Evolutionary conservation across 768 basidiomycete genomes (phyloP).

Genomic region (Tylopilus sp.): DNA sequence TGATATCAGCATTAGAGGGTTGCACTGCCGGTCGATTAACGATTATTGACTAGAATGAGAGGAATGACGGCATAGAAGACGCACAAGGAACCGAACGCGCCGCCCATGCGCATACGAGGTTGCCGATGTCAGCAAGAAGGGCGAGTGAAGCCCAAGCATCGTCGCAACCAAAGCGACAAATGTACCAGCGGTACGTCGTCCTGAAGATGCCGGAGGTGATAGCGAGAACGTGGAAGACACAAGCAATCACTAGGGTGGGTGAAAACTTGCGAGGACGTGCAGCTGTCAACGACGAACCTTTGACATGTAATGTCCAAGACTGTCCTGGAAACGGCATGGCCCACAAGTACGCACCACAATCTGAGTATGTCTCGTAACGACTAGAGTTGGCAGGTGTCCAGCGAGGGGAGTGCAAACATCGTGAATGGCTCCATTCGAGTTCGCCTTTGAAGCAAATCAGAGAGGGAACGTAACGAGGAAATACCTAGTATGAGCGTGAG

Average conservation of each 20-base stretch:
- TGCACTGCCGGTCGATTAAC: background rate
- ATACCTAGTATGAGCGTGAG: background rate
- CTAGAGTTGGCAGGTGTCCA: background rate
- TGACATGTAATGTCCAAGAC: slow-evolving; percentile 10
- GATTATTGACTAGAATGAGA: background rate
- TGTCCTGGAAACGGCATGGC: slow-evolving; percentile 18
- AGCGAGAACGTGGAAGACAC: slow-evolving; percentile 8
- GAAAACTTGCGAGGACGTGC: background rate
- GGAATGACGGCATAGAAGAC: background rate
- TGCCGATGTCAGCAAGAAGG: slow-evolving; percentile 10
- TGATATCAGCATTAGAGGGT: background rate
- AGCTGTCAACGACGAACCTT: slow-evolving; percentile 8
- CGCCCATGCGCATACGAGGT: slow-evolving; percentile 5
- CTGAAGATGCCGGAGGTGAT: slow-evolving; percentile 15
- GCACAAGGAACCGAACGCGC: slow-evolving; percentile 6
- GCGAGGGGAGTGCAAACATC: background rate
- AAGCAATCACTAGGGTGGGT: slow-evolving; percentile 1
- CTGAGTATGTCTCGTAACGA: background rate
- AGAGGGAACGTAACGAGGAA: background rate
- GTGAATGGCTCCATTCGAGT: background rate
- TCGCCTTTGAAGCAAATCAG: background rate
- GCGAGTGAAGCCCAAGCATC: slow-evolving; percentile 16
- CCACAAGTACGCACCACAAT: background rate
- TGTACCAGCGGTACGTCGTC: slow-evolving; percentile 8
- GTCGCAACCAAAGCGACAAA: slow-evolving; percentile 18